A percentile compares a stretch with the other conserved stretches of the same genome.
Conservation (phyloP, 2,329 filamentous ascomycete species). For the Curvularia sp. region DNA sequence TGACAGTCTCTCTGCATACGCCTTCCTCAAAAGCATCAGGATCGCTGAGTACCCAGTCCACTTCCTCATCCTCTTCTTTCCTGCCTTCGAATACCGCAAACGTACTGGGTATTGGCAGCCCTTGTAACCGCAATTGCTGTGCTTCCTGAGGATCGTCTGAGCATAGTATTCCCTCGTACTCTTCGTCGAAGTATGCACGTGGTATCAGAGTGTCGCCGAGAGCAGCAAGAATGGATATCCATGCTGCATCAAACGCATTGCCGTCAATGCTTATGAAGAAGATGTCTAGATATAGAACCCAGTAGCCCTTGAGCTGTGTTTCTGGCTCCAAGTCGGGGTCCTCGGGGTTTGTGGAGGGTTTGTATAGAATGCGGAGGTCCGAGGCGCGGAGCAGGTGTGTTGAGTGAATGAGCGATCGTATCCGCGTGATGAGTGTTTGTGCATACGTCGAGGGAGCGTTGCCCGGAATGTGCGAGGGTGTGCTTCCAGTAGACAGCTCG, state of each 20-base stretch:
- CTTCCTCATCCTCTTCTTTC: conserved; percentile 51
- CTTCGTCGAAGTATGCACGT: conserved; percentile 80
- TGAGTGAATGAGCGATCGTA: conserved; percentile 78
- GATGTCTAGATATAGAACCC: conserved; percentile 95
- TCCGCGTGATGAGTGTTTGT: conserved; percentile 82
- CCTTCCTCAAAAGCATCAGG: conserved; percentile 90
- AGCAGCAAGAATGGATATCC: conserved; percentile 83
- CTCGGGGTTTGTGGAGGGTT: conserved; percentile 54
- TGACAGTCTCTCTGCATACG: conserved; percentile 82
- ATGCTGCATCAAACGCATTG: conserved; percentile 89
- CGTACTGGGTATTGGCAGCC: conserved; percentile 77
- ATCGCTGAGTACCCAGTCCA: conserved; percentile 79
- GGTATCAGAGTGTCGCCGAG: conserved; percentile 80
- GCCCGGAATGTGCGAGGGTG: conserved; percentile 83
- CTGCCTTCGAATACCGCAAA: conserved; percentile 72
- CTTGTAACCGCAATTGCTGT: conserved; percentile 65
- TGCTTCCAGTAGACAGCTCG: conserved; percentile 88
- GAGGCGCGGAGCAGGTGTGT: conserved; percentile 70
- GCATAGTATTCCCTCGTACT: conserved; percentile 81
- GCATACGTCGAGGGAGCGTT: conserved; percentile 80
- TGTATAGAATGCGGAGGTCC: conserved; percentile 77
- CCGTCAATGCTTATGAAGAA: conserved; percentile 93
- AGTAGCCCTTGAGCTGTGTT: conserved; percentile 79
- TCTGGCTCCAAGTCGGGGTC: conserved; percentile 58
- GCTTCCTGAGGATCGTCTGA: conserved; percentile 65